These are phyloP conservation scores for Chytriomyces sp. DNA, from an alignment of 192 early-diverging fungal genomes.

Conservation along the genomic window DNA sequence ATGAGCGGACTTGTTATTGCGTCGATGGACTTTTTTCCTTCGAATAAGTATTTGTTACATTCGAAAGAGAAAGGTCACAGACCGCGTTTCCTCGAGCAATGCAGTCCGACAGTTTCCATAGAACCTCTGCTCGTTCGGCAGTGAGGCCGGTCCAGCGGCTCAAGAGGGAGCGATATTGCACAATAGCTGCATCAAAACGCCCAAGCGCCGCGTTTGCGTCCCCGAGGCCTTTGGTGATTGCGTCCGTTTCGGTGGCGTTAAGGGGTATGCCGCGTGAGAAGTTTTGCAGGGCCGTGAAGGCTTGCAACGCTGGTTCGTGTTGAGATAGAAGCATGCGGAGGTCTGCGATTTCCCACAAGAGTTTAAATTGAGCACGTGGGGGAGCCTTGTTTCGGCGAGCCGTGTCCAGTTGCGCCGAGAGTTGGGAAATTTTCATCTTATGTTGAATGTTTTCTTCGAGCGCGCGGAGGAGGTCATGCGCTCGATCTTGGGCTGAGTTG, in stretches of 20 bases:
- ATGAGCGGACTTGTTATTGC: neutral
- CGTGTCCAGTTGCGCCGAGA: neutral
- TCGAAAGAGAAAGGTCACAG: neutral
- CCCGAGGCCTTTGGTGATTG: conserved; percentile 1
- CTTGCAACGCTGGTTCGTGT: conserved; percentile 2
- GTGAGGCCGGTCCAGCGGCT: conserved; percentile 5
- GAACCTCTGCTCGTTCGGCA: conserved; percentile 6
- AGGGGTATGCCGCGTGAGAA: neutral
- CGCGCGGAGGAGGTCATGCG: neutral
- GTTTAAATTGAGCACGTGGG: conserved; percentile 10
- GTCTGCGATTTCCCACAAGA: conserved; percentile 2
- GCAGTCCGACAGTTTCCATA: conserved; percentile 15
- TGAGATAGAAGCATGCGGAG: neutral
- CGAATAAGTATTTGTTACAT: neutral
- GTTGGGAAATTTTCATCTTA: neutral
- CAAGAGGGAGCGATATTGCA: neutral
- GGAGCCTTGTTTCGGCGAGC: neutral
- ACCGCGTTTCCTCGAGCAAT: neutral
- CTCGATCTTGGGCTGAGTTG: neutral
- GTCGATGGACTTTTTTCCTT: neutral
- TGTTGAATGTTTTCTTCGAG: neutral
- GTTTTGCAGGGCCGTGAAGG: conserved; percentile 8
- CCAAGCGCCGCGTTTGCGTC: neutral
- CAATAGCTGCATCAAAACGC: neutral
- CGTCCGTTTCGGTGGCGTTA: neutral